Evolutionary conservation across 2,329 filamentous ascomycete genomes (phyloP).

Genomic region (Cladobotryum mycophilum): DNA sequence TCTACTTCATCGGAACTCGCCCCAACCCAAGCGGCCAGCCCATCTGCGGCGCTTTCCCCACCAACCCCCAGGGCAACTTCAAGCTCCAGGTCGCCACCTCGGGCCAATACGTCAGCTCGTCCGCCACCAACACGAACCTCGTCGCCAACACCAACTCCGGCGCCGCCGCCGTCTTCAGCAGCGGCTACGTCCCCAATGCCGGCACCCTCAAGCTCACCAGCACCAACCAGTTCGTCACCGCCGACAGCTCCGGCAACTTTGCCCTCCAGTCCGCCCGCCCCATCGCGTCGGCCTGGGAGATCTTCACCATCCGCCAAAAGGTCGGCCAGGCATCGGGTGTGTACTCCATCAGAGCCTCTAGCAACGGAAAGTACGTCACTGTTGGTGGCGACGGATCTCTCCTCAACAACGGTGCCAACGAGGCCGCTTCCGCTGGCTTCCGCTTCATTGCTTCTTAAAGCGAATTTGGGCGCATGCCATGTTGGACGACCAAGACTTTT

Average conservation of each 20-base stretch:
- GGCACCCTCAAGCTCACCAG: slow-evolving; percentile 11
- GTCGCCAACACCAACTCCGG: slow-evolving; percentile 11
- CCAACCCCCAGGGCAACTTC: slow-evolving; percentile 19
- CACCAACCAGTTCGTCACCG: slow-evolving; percentile 15
- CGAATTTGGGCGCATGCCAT: no score
- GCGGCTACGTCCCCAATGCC: slow-evolving; percentile 18
- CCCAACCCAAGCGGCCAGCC: slow-evolving; percentile 17
- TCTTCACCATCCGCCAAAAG: slow-evolving; percentile 18
- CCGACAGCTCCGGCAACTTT: slow-evolving; percentile 15
- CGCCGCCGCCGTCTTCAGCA: slow-evolving; percentile 14
- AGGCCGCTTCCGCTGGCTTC: slow-evolving; percentile 14
- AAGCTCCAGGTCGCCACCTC: slow-evolving; percentile 15
- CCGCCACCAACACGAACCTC: slow-evolving; percentile 12
- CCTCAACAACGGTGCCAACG: slow-evolving; percentile 15
- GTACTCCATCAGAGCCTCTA: slow-evolving; percentile 19
- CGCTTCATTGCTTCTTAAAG: slow-evolving; percentile 4
- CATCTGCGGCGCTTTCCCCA: slow-evolving; percentile 18
- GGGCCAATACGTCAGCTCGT: slow-evolving; percentile 15
- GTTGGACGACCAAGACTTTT: no score
- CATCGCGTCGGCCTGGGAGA: slow-evolving; percentile 16
- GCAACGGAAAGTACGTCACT: slow-evolving; percentile 17
- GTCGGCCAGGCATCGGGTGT: slow-evolving; percentile 14
- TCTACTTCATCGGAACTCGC: slow-evolving; percentile 20
- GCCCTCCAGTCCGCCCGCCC: slow-evolving; percentile 15
- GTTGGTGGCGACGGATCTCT: slow-evolving; percentile 15